Evolutionary conservation across 2,329 filamentous ascomycete genomes (phyloP).

Genomic region (Pseudogymnoascus verrucosus): DNA sequence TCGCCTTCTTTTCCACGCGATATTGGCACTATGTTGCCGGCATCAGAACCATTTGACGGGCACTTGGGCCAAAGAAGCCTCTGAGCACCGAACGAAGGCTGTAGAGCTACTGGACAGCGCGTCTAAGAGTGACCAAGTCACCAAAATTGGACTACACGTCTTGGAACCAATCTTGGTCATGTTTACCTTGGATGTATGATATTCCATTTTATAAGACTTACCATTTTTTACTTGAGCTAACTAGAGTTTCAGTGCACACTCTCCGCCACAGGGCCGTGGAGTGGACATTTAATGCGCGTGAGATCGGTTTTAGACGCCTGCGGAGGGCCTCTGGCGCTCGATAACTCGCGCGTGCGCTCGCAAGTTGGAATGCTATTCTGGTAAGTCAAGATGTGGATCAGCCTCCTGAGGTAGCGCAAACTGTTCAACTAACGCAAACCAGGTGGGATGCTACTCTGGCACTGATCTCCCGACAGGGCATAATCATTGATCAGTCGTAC

Average conservation of each 20-base stretch:
- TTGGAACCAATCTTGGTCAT: constrained; percentile 28
- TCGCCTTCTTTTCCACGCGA: constrained; percentile 27
- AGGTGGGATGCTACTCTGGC: constrained; percentile 29
- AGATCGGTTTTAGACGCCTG: constrained; percentile 19
- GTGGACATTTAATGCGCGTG: constrained; percentile 23
- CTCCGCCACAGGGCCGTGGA: constrained; percentile 29
- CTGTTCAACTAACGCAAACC: neutral
- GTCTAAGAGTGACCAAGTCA: constrained; percentile 10
- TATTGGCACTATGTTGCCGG: constrained; percentile 26
- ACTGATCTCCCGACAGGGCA: constrained; percentile 25
- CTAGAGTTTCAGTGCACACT: constrained; percentile 24
- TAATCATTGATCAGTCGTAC: constrained; percentile 22
- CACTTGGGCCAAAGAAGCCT: constrained; percentile 18
- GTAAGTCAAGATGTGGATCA: constrained; percentile 8
- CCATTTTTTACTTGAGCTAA: neutral
- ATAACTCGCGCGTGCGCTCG: constrained; percentile 22
- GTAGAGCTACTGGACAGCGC: constrained; percentile 21
- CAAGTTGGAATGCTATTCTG: constrained; percentile 29
- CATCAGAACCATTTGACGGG: constrained; percentile 26
- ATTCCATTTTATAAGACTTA: neutral
- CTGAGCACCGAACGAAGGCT: constrained; percentile 20
- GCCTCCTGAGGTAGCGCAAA: neutral
- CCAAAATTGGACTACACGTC: constrained; percentile 9
- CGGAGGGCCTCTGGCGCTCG: constrained; percentile 15
- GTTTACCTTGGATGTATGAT: constrained; percentile 28